Evolutionary conservation across 306 rosid genomes (phyloP), one percentile per base, ranked within the genome.

Genomic region (Vigna trinervia): DNA sequence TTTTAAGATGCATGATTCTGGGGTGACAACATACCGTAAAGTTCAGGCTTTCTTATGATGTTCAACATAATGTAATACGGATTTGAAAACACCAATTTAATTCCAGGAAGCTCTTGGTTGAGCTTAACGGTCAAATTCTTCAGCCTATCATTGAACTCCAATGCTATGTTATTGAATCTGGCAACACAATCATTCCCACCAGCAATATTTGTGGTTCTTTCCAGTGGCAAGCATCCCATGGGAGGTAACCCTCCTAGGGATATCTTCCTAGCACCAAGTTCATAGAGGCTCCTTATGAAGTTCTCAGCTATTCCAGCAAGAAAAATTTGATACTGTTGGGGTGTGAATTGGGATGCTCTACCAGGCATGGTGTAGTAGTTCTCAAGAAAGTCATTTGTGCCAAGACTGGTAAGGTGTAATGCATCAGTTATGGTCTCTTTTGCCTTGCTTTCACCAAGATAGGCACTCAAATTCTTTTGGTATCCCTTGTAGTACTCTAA

Each of bases 201-300:
- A 14, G 78, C 38, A 56, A 90, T 0, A 41, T 94, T 94, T 12
- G 86, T 83, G 50, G 97, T 84, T 54, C 98, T 89, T 73, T 94
- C 98, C 76, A 94, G 53, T 3, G 98, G 98, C 77, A 94, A 71
- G 84, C 97, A 94, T 15, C 98, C 98, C 98, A 94, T 94, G 1
- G 98, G 98, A 57, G 97, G 97, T 17, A 94, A 66, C 14, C 98
- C 98, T 57, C 98, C 98, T 0, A 94, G 81, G 46, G 98, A 92
- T 10, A 94, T 88, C 80, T 88, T 94, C 58, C 98, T 74, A 47
- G 95, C 98, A 11, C 98, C 98, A 9, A 90, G 89, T 19, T 26
- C 65, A 76, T 94, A 83, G 50, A 94, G 90, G 50, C 59, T 48
- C 59, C 68, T 84, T 23, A 92, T 76, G 89, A 92, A 94, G 72